Base-by-base conservation (phyloP, 176 grass and related monocot species). In the Oryza meyeriana region DNA sequence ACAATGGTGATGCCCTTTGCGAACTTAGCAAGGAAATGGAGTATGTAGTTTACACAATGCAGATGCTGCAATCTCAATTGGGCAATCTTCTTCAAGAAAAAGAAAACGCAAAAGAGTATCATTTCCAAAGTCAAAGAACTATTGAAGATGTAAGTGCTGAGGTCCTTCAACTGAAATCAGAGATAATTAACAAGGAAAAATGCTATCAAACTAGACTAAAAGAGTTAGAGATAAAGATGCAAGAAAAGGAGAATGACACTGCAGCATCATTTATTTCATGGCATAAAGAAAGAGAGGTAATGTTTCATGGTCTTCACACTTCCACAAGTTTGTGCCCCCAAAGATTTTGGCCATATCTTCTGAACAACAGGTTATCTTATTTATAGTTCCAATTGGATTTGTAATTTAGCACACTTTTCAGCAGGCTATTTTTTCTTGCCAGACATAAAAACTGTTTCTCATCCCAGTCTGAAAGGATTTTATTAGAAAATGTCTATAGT, bases 271-370 rank as follows among this genome's bases (percentile, higher is more conserved):
- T 82, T 84, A 69, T 73, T 78, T 89, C 63, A 44, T 94, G 86
- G 92, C 63, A 71, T 45, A 85, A 81, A 72, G 77, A 83, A 77
- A 98, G 87, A 64, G 88, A 93, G 95, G 92, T 98, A 98, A 63
- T 7, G 20, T 62, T 88, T 91, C 22, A 39, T 64, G 13, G 31
- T 30, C 38, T 6, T 74, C 10, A 0, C 25, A 17, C 33, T 30
- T 73, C 2, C 38, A 24, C 10, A 35, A 28, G 27, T 83, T 65
- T 28, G 10, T 25, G 4, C 27, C 24, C 24, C 32, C 6, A 62
- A n/a, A 44, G 40, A 31, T 59, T 22, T 22, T 82, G 39, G 17
- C 18, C 50, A 55, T 55, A 45, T 63, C 0, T 34, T 20, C 58
- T 64, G 69, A 64, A 65, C 40, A 74, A 34, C 59, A 42, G 29